phyloP scores from a whole-genome alignment of 1,284 basidiomycete genomes.

The Heliocybe sulcata region DNA sequence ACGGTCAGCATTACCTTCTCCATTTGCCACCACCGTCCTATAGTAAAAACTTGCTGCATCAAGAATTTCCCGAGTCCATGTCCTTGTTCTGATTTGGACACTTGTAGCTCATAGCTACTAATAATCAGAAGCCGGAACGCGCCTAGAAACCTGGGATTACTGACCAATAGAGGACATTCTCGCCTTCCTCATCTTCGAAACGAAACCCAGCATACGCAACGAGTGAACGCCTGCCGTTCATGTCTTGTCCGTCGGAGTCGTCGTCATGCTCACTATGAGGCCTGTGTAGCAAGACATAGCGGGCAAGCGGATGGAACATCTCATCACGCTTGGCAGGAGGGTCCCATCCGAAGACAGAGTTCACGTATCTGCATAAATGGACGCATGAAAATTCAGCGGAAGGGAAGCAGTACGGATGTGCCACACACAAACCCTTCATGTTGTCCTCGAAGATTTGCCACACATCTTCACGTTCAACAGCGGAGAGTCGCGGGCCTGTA shows the following conservation, averaged over 20 bases:
- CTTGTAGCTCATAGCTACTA: slow-evolving; percentile 67
- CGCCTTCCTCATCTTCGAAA: slow-evolving; percentile 57
- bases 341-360: slow-evolving; percentile 65
- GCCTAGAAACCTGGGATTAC: slow-evolving; percentile 6
- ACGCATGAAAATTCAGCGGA: no score
- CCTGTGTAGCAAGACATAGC: slow-evolving; percentile 45
- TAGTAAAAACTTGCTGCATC: slow-evolving; percentile 36
- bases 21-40: slow-evolving; percentile 51
- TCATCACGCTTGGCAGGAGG: slow-evolving; percentile 47
- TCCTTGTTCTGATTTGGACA: slow-evolving; percentile 33
- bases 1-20: slow-evolving; percentile 67
- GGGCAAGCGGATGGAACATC: slow-evolving; percentile 49
- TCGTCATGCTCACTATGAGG: slow-evolving; percentile 9
- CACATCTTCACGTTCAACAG: slow-evolving; percentile 30
- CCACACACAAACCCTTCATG: slow-evolving; percentile 44
- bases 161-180: slow-evolving; percentile 64
- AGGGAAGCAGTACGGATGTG: slow-evolving; percentile 5
- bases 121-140: not conserved
- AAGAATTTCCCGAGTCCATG: slow-evolving; percentile 52
- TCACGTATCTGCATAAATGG: slow-evolving; percentile 30
- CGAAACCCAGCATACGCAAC: slow-evolving; percentile 61
- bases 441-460: slow-evolving; percentile 52
- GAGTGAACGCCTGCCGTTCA: slow-evolving; percentile 12
- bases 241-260: slow-evolving; percentile 10
- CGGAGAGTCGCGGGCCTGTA: slow-evolving; percentile 29